phyloP scores from a whole-genome alignment of 148 eudicot genomes.

The Silene latifolia region DNA sequence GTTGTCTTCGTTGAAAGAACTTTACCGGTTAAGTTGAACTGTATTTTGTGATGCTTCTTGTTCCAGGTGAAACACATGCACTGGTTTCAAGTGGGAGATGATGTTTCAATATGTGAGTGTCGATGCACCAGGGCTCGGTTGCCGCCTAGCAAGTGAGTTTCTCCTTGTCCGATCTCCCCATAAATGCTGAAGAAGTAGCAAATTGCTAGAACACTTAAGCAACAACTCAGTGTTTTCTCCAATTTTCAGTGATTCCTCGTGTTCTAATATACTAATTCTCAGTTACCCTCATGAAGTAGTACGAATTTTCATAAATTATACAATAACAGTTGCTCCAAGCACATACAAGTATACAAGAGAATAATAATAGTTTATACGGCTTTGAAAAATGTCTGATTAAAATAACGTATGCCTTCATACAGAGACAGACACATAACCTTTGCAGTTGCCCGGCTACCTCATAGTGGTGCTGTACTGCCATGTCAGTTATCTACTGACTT shows the following conservation, averaged over 20 bases:
- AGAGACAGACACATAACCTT: background rate
- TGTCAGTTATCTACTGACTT: background rate
- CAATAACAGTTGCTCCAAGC: background rate
- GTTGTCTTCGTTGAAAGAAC: background rate
- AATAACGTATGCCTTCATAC: background rate
- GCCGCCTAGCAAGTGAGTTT: conserved; percentile 93
- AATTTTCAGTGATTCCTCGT: background rate
- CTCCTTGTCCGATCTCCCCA: background rate
- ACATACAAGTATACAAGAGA: background rate
- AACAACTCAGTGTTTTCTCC: background rate
- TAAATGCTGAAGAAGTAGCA: conserved; percentile 1
- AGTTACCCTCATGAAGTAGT: background rate
- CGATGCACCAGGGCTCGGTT: conserved; percentile 87
- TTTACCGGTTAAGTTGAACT: background rate
- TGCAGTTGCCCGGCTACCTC: background rate
- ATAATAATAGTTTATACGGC: background rate
- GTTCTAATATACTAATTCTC: background rate
- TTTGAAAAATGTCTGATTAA: background rate
- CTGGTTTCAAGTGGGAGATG: conserved; percentile 80
- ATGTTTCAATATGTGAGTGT: conserved; percentile 83
- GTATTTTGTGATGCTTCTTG: background rate
- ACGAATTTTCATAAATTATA: background rate
- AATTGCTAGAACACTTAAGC: background rate
- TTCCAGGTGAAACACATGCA: conserved; percentile 92
- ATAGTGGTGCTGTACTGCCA: no score